These are phyloP conservation scores for Jasminum sambac DNA, from an alignment of 257 asterid species.

Conservation along the genomic window DNA sequence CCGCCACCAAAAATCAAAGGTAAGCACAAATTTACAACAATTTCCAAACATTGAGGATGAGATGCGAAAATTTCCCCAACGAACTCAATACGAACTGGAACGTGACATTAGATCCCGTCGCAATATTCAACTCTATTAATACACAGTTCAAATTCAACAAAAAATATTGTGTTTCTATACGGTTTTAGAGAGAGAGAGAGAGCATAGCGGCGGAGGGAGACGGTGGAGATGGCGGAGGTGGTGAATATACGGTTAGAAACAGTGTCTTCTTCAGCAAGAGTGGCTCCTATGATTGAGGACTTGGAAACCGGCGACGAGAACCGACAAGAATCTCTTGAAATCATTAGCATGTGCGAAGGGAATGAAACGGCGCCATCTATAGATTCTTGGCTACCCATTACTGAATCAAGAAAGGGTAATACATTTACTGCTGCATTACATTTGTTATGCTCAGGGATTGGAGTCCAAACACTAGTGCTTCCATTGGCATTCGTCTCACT, in stretches of 20 bases:
- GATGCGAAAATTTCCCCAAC: no score
- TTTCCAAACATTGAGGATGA: no score
- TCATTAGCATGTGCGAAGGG: neutral
- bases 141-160: no score
- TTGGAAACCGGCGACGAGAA: neutral
- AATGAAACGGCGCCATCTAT: neutral
- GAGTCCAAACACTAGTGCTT: conserved; percentile 53
- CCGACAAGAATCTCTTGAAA: neutral
- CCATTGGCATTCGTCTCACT: conserved; percentile 61
- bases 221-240: conserved; percentile 24
- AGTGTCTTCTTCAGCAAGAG: conserved; percentile 26
- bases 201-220: neutral
- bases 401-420: conserved; percentile 59
- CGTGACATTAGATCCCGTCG: no score
- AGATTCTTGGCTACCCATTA: conserved; percentile 47
- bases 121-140: no score
- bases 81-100: no score
- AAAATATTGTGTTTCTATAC: no score
- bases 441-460: conserved; percentile 55
- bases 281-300: conserved; percentile 26
- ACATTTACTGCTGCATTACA: conserved; percentile 38
- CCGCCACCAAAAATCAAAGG: no score
- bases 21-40: no score
- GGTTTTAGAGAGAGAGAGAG: neutral
- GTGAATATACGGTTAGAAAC: conserved; percentile 9